phyloP scores from a whole-genome alignment of 768 basidiomycete genomes.

The Cytidiella melzeri region DNA sequence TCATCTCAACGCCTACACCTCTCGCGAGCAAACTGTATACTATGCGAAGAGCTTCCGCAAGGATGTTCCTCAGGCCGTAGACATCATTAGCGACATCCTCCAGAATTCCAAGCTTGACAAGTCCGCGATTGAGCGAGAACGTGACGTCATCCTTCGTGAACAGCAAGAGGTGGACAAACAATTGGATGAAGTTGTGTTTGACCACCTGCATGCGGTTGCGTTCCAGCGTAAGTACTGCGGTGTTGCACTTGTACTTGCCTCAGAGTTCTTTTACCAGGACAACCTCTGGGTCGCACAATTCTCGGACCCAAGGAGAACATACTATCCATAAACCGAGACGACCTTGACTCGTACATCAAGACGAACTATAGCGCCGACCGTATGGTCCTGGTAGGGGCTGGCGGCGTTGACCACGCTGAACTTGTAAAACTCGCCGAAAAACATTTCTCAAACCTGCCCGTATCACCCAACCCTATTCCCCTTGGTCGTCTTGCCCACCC shows the following conservation, averaged over 20 bases:
- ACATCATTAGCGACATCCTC: constrained; percentile 97
- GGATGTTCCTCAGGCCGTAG: constrained; percentile 85
- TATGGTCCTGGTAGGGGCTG: constrained; percentile 97
- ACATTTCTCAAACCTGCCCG: constrained; percentile 85
- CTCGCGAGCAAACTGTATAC: constrained; percentile 98
- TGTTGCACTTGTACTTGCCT: background rate
- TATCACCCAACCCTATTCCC: constrained; percentile 81
- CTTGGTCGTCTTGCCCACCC: constrained; percentile 75
- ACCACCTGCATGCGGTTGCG: constrained; percentile 94
- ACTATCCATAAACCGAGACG: constrained; percentile 87
- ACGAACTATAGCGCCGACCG: constrained; percentile 98
- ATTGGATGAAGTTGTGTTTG: constrained; percentile 96
- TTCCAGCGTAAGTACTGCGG: constrained; percentile 71
- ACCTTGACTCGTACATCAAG: constrained; percentile 87
- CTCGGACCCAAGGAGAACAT: constrained; percentile 96
- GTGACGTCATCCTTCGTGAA: constrained; percentile 93
- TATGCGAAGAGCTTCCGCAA: constrained; percentile 98
- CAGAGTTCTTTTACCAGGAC: constrained; percentile 44
- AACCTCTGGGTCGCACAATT: constrained; percentile 94
- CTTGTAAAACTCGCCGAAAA: constrained; percentile 94
- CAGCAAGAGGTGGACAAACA: constrained; percentile 99
- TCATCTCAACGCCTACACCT: constrained; percentile 97
- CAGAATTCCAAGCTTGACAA: constrained; percentile 93
- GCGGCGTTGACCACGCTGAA: constrained; percentile 87
- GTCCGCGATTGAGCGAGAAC: constrained; percentile 86